Evolutionary conservation across 129 eudicot genomes (phyloP).

Genomic region (Centaurea solstitialis): DNA sequence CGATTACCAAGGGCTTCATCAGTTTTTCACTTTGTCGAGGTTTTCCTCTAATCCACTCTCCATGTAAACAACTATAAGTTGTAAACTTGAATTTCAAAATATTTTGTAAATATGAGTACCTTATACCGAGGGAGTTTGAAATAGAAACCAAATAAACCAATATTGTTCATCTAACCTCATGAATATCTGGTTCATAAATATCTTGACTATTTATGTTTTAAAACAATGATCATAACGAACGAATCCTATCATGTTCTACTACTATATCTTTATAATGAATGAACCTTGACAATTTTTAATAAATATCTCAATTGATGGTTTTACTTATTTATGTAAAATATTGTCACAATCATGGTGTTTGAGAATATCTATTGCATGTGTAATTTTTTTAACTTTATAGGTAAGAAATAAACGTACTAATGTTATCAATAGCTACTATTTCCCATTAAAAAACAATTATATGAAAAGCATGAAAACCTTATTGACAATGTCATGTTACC

Average conservation of each 20-base stretch:
- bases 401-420: no score
- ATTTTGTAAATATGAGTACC: no score
- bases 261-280: not conserved
- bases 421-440: not conserved
- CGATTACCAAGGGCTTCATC: no score
- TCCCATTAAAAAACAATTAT: no score
- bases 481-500: not conserved
- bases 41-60: no score
- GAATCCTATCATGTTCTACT: no score
- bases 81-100: not conserved
- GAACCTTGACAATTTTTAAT: no score
- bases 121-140: not conserved
- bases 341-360: not conserved
- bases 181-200: no score
- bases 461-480: not conserved
- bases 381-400: not conserved
- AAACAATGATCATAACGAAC: no score
- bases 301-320: not conserved
- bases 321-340: no score
- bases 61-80: not conserved
- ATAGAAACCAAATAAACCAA: not conserved
- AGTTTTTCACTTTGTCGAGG: no score
- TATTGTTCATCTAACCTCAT: not conserved
- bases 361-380: not conserved
- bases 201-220: no score